Percentiles rank a stretch among this genome's conserved stretches.
These are phyloP conservation scores for Cerrena zonata DNA, from an alignment of 1,284 basidiomycete species.

Conservation along the genomic window DNA sequence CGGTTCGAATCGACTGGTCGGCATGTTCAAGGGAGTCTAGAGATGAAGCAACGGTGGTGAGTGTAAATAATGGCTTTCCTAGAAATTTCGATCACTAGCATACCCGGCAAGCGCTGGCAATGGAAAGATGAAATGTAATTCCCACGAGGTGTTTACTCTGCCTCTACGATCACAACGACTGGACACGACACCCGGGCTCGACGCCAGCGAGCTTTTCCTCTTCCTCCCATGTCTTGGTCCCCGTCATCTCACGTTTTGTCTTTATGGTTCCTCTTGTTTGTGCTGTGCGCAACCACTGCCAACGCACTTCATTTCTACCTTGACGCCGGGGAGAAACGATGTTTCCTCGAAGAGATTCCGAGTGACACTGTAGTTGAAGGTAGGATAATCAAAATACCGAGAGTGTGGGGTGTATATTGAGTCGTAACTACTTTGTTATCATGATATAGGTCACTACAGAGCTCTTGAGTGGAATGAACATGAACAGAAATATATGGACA, in stretches of 20 bases:
- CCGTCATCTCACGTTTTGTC: not conserved
- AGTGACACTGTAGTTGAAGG: conserved; percentile 95
- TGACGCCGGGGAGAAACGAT: conserved; percentile 85
- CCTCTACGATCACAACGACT: conserved; percentile 6
- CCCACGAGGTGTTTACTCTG: conserved; percentile 5
- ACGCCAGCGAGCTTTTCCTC: not conserved
- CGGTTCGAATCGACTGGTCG: conserved; percentile 51
- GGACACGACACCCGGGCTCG: conserved; percentile 5
- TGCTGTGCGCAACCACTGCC: conserved; percentile 36
- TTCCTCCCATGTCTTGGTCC: not conserved
- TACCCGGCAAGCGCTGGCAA: too few relatives aligned
- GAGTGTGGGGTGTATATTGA: conserved; percentile 1
- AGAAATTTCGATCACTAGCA: too few relatives aligned
- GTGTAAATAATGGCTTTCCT: too few relatives aligned
- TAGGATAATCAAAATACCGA: conserved; percentile 29
- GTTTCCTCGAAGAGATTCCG: conserved; percentile 97
- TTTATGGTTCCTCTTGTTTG: conserved; percentile 30
- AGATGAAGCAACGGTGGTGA: too few relatives aligned
- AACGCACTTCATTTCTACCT: conserved; percentile 86
- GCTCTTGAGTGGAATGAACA: conserved; percentile 87
- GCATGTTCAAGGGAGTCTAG: too few relatives aligned
- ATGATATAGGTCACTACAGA: conserved; percentile 74
- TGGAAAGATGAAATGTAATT: not conserved
- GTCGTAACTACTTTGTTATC: not conserved
- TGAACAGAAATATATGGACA: conserved; percentile 63